These are phyloP conservation scores for Sporothrix mexicana DNA, from an alignment of 2,329 filamentous ascomycete species.

Conservation along the genomic window DNA sequence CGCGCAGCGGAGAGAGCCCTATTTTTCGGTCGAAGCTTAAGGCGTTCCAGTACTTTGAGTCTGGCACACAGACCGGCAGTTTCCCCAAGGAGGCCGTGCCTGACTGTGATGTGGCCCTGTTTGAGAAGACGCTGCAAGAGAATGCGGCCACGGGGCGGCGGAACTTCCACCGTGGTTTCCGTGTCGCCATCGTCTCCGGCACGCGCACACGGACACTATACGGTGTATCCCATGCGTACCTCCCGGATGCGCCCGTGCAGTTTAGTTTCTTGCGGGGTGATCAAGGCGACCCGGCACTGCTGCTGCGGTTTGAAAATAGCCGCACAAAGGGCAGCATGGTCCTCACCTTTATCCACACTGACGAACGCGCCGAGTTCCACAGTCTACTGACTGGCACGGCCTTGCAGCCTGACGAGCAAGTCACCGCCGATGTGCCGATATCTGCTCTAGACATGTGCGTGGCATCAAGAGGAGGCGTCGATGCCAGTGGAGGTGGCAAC, in stretches of 20 bases:
- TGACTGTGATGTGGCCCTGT: constrained; percentile 74
- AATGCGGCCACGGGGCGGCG: constrained; percentile 75
- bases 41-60: constrained; percentile 81
- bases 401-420: constrained; percentile 69
- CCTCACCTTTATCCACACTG: constrained; percentile 75
- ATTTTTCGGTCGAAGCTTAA: constrained; percentile 72
- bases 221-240: constrained; percentile 73
- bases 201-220: constrained; percentile 78
- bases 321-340: constrained; percentile 73
- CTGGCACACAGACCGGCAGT: constrained; percentile 67
- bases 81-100: constrained; percentile 78
- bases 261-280: constrained; percentile 80
- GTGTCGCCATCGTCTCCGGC: constrained; percentile 78
- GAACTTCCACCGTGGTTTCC: constrained; percentile 77
- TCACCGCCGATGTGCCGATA: constrained; percentile 72
- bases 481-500: constrained; percentile 56
- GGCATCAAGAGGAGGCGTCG: constrained; percentile 53
- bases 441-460: constrained; percentile 55
- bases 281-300: constrained; percentile 69
- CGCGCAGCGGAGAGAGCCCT: constrained; percentile 70
- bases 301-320: constrained; percentile 72
- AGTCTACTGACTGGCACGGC: constrained; percentile 74
- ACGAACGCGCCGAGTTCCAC: constrained; percentile 73
- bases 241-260: constrained; percentile 69
- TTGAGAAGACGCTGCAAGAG: constrained; percentile 72